Base-by-base conservation (phyloP, 2,329 filamentous ascomycete genomes). In the Colletotrichum sp. region DNA sequence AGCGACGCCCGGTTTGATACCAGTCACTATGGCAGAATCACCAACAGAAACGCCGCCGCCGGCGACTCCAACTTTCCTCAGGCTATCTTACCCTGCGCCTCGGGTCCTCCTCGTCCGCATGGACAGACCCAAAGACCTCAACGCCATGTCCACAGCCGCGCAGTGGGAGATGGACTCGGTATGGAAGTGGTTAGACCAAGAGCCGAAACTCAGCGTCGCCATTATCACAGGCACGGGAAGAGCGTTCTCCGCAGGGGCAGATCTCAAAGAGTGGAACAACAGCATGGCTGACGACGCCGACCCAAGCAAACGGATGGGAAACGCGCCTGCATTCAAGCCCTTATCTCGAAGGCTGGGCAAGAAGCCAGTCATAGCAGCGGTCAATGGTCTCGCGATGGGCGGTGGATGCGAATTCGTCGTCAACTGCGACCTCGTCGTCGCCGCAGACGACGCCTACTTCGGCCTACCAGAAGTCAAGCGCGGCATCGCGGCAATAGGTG, bases 351-450 rank as follows among this genome's bases (percentile, higher is more conserved):
- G 75, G 18, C 59, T 73, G 78, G 63, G 81, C 82, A 92, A 90
- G 84, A 92, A 92, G 81, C 90, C 90, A 2, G 85, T 92, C 61
- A 90, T 92, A 79, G 90, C 89, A 10, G 90, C 90, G 3, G 89
- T 91, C 4, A 92, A 92, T 81, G 90, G 90, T 0, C 86, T 88
- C 75, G 89, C 89, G 2, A 83, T 90, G 62, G 90, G 90, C 0
- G 90, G 90, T 6, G 90, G 90, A 0, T 91, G 90, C 77, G 90
- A 92, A 81, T 89, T 90, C 78, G 86, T 87, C 10, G 81, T 90
- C 69, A 89, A 89, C 65, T 90, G 87, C 74, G 89, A 90, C 76
- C 83, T 91, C 79, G 87, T 90, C 6, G 84, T 91, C 10, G 89
- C 89, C 3, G 86, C 87, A 0, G 86, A 88, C 1, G 85, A 83